A percentile compares a stretch with the other conserved stretches of the same genome.
These are phyloP conservation scores for Pezicula rhizophila DNA, from an alignment of 2,329 filamentous ascomycete genomes.

Conservation along the genomic window DNA sequence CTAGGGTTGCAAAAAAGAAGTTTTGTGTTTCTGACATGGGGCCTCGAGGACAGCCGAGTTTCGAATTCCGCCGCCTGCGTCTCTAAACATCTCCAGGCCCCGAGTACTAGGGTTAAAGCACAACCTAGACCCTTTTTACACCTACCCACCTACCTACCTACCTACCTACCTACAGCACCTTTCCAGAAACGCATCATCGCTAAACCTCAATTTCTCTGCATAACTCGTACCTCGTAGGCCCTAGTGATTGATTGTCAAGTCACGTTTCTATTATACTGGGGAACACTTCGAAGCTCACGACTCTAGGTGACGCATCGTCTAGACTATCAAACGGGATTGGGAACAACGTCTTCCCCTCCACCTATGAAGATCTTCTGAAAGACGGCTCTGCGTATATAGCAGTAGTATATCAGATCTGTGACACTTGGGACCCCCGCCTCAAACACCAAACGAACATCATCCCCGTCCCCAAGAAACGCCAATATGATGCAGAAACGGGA, in stretches of 20 bases:
- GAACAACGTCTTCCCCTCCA: neutral
- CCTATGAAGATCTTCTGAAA: neutral
- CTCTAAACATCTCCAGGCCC: neutral
- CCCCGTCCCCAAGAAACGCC: slow-evolving; percentile 23
- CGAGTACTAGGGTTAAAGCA: neutral
- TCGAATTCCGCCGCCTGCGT: neutral
- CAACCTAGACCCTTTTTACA: neutral
- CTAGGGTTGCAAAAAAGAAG: neutral
- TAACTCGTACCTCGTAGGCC: neutral
- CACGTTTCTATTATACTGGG: neutral
- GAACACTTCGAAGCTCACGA: no score
- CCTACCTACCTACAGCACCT: no score
- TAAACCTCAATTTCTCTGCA: neutral
- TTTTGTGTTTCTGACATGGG: slow-evolving; percentile 5
- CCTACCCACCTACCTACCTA: no score
- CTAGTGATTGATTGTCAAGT: neutral
- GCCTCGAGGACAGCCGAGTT: slow-evolving; percentile 2
- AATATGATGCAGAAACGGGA: slow-evolving; percentile 26
- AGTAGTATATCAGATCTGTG: neutral
- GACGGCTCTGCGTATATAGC: neutral
- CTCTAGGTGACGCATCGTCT: neutral
- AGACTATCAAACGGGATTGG: neutral
- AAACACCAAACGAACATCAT: slow-evolving; percentile 19
- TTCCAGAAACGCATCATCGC: neutral
- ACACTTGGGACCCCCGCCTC: slow-evolving; percentile 9